Evolutionary conservation across 75 land plant genomes (phyloP), one percentile per base, ranked within the genome.

Genomic region (Sequoiadendron giganteum): DNA sequence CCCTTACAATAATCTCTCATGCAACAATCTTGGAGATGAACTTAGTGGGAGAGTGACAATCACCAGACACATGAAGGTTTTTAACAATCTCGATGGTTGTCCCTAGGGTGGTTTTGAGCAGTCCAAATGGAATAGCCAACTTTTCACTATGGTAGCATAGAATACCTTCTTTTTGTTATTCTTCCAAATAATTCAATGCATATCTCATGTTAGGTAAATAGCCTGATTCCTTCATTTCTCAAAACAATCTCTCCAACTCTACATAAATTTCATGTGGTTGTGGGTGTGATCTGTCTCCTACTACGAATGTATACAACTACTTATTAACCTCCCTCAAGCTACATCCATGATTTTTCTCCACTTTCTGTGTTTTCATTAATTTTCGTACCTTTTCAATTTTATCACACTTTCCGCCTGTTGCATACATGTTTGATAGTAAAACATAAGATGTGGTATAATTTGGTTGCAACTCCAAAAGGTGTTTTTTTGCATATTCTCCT

Each of bases 241-340:
- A 16, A 75, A 39, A 75, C 77, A 75, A 34, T 34, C 38, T 34
- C 38, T 75, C 77, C 38, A 75, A 34, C 38, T 75, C 16, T 75
- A 5, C 77, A 75, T 75, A 75, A 75, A 75, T 75, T 75, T 75
- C 13, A 11, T 75, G 15, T 34, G 77, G 34, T 34, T 75, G 77
- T 34, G 38, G 77, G 38, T 75, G 38, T 75, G 77, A 75, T 75
- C 38, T 75, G 77, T 75, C 77, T 34, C 77, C 77, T 75, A 75
- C 38, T 11, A 32, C 16, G 38, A 75, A 75, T 11, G 77, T 34
- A 75, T 75, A 34, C 77, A 75, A 30, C 77, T 75, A 16, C 77
- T 34, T 75, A 75, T 75, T 75, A 34, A 75, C 77, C 38, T 75
- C 77, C 14, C 34, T 75, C 77, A 39, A 75, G 16, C 77, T 75